Conservation (phyloP, 495 filamentous ascomycete genomes). For the Rhizodiscina lignyota region DNA sequence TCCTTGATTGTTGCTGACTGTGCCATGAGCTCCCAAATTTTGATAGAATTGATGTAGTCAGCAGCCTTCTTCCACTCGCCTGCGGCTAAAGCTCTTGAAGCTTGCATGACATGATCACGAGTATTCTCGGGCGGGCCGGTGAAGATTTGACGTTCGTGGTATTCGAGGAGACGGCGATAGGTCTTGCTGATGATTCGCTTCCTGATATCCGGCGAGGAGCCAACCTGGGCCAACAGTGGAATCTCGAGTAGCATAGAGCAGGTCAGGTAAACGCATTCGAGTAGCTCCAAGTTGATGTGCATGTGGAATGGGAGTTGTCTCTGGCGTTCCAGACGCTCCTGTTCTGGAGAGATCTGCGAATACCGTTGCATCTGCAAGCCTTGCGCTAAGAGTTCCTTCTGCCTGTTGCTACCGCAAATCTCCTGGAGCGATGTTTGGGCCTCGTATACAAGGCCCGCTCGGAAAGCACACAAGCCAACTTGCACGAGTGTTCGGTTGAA, state of each 20-base stretch:
- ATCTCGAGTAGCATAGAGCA: conserved; percentile 99
- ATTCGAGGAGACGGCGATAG: conserved; percentile 96
- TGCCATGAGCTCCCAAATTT: conserved; percentile 98
- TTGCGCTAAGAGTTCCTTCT: conserved; percentile 96
- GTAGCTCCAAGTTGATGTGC: conserved; percentile 97
- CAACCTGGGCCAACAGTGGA: conserved; percentile 87
- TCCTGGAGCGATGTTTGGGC: conserved; percentile 93
- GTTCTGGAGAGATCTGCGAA: conserved; percentile 87
- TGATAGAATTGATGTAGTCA: conserved; percentile 84
- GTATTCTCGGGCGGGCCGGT: conserved; percentile 97
- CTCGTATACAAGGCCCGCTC: conserved; percentile 89
- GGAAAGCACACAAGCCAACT: conserved; percentile 96
- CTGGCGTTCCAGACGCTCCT: conserved; percentile 90
- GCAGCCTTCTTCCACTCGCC: conserved; percentile 97
- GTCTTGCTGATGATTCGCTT: conserved; percentile 99
- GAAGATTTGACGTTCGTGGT: conserved; percentile 98
- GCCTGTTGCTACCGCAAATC: conserved; percentile 88
- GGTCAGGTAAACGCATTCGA: conserved; percentile 96
- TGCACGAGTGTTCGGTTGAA: conserved; percentile 98
- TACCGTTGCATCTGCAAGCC: conserved; percentile 96
- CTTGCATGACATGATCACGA: conserved; percentile 96
- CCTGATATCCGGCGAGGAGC: conserved; percentile 89
- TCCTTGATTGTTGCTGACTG: conserved; percentile 78
- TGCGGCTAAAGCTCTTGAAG: conserved; percentile 85
- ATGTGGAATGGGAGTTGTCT: conserved; percentile 97